A percentile compares a stretch with the other conserved stretches of the same genome.
Evolutionary conservation across 331 rosid species (phyloP).

Genomic region (Acacia pycnantha): DNA sequence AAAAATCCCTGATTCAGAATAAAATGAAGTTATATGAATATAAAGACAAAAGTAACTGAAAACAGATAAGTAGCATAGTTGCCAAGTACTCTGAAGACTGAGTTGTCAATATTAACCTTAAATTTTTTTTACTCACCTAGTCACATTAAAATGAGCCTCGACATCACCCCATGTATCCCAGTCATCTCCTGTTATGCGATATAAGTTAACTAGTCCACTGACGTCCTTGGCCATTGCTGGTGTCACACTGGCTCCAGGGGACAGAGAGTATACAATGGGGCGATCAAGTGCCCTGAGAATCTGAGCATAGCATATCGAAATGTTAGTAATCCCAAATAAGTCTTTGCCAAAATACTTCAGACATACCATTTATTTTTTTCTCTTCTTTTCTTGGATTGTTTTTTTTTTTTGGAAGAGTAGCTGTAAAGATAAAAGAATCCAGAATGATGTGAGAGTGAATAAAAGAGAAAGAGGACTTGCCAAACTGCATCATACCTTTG

Average conservation of each 20-base stretch:
- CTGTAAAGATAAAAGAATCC: not conserved
- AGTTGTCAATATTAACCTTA: conserved; percentile 10
- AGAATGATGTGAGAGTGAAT: not conserved
- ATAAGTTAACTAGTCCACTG: conserved; percentile 78
- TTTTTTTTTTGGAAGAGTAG: not conserved
- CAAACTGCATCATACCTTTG: conserved; percentile 50
- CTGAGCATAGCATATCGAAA: conserved; percentile 43
- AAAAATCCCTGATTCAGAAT: conserved; percentile 61
- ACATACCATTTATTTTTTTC: not conserved
- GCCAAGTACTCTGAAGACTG: not conserved
- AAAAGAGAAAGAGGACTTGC: conserved; percentile 10
- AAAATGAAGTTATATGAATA: conserved; percentile 17
- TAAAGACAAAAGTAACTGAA: conserved; percentile 10
- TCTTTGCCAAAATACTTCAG: not conserved
- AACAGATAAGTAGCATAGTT: conserved; percentile 5
- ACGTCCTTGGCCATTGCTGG: conserved; percentile 76
- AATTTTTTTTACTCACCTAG: conserved; percentile 55
- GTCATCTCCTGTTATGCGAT: conserved; percentile 90
- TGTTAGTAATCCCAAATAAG: conserved; percentile 7
- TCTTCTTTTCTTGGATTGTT: too few relatives aligned
- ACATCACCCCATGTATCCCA: conserved; percentile 91
- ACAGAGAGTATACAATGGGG: conserved; percentile 70
- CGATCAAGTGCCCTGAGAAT: conserved; percentile 63
- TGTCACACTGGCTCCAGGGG: conserved; percentile 83
- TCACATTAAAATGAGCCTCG: conserved; percentile 65